phyloP scores from a whole-genome alignment of 2,329 filamentous ascomycete species.

The Cryphonectria nitschkei region DNA sequence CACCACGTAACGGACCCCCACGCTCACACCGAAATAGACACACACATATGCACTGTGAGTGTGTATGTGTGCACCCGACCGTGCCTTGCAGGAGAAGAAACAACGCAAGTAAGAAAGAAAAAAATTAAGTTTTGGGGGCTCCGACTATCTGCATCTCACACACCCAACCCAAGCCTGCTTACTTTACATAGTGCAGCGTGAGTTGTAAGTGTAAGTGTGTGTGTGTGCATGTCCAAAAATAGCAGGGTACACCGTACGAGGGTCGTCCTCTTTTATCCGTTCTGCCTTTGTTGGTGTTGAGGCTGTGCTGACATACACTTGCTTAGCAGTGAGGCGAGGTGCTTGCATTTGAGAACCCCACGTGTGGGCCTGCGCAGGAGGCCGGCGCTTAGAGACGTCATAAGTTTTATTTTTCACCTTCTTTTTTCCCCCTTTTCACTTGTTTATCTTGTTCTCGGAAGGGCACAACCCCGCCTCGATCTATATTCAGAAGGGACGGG shows the following conservation, averaged over 20 bases:
- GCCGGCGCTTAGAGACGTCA: not conserved
- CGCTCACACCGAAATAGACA: not conserved
- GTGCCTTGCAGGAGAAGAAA: not conserved
- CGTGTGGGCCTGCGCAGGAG: slow-evolving; percentile 1
- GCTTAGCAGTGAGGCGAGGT: slow-evolving; percentile 4
- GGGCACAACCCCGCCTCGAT: not conserved
- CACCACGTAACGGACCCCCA: not conserved
- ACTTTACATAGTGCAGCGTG: not conserved
- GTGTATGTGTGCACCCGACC: not conserved
- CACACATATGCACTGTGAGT: not conserved
- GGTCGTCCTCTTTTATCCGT: too few species aligned
- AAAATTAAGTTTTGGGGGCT: not conserved
- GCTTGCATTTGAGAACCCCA: not conserved
- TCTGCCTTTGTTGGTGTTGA: not conserved
- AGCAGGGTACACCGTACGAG: not conserved
- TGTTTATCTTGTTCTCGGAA: not conserved
- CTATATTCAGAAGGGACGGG: not conserved
- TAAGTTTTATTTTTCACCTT: not conserved
- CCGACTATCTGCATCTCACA: not conserved
- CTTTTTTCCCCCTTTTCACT: not conserved
- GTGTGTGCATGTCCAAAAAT: not conserved
- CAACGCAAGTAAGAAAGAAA: not conserved
- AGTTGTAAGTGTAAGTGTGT: not conserved
- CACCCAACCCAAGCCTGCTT: not conserved
- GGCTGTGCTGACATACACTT: slow-evolving; percentile 22